Percentiles rank a stretch among this genome's conserved stretches.
These are phyloP conservation scores for Globisporangium emineosum DNA, from an alignment of 352 stramenopile species.

Conservation along the genomic window DNA sequence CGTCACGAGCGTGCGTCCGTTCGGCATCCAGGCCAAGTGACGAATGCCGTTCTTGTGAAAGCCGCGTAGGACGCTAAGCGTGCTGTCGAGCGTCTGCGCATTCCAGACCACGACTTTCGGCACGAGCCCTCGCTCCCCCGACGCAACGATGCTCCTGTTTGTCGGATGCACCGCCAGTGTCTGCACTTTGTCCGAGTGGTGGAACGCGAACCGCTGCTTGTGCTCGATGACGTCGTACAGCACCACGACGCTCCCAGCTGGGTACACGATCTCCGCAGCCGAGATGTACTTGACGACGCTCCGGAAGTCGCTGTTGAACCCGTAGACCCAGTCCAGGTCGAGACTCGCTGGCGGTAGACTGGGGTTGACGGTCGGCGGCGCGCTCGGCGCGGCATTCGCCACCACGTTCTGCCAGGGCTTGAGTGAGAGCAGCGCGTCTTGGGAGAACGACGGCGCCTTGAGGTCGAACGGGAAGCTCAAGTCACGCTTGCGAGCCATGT, in stretches of 20 bases:
- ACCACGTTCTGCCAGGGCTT: slow-evolving; percentile 67
- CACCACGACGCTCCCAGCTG: slow-evolving; percentile 54
- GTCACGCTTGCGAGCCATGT: slow-evolving; percentile 37
- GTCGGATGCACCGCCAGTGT: slow-evolving; percentile 54
- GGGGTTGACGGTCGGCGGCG: slow-evolving; percentile 46
- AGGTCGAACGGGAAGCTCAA: slow-evolving; percentile 43
- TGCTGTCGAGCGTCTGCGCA: slow-evolving; percentile 27
- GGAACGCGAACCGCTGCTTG: slow-evolving; percentile 59
- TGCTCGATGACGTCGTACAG: slow-evolving; percentile 73
- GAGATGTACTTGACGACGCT: slow-evolving; percentile 61
- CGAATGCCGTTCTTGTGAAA: slow-evolving; percentile 66
- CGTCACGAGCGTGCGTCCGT: slow-evolving; percentile 58
- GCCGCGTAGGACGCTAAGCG: slow-evolving; percentile 59
- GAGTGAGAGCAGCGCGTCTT: slow-evolving; percentile 23
- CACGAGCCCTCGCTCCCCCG: slow-evolving; percentile 47
- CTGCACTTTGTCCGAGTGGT: slow-evolving; percentile 65
- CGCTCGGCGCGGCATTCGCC: slow-evolving; percentile 52
- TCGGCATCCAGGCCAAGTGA: slow-evolving; percentile 73
- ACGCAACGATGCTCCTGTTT: slow-evolving; percentile 46
- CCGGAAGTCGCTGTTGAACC: slow-evolving; percentile 71
- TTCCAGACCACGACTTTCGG: slow-evolving; percentile 77
- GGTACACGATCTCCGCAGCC: slow-evolving; percentile 57
- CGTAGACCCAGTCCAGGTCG: slow-evolving; percentile 77
- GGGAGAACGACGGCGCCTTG: slow-evolving; percentile 36
- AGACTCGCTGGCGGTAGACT: slow-evolving; percentile 55